A percentile compares a stretch with the other conserved stretches of the same genome.
Conservation (phyloP, 208 protist species). For the Phytomonas francai region DNA sequence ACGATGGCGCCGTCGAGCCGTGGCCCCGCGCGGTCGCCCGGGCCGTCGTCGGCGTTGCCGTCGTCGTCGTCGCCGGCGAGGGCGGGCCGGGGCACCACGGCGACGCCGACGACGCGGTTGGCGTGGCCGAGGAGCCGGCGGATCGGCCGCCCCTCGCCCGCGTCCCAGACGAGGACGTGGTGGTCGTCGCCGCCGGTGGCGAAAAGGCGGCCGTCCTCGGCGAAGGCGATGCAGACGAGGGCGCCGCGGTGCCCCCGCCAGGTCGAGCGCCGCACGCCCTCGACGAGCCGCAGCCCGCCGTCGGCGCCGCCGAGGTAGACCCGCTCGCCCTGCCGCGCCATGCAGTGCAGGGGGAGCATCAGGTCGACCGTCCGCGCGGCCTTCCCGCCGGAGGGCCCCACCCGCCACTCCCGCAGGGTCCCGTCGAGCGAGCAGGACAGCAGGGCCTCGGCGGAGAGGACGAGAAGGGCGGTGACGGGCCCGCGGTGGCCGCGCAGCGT, state of each 20-base stretch:
- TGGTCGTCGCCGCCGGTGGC: slow-evolving; percentile 73
- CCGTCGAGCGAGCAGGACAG: slow-evolving; percentile 69
- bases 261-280: slow-evolving; percentile 36
- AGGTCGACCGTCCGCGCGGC: slow-evolving; percentile 31
- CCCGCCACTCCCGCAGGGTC: slow-evolving; percentile 57
- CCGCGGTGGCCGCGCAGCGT: slow-evolving; percentile 52
- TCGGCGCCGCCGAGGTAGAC: slow-evolving; percentile 60
- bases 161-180: slow-evolving; percentile 63
- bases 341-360: slow-evolving; percentile 32
- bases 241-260: slow-evolving; percentile 56
- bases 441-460: slow-evolving; percentile 30
- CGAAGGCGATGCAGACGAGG: slow-evolving; percentile 54
- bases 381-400: slow-evolving; percentile 16
- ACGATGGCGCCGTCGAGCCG: too few relatives aligned
- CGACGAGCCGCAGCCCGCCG: slow-evolving; percentile 54
- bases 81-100: slow-evolving; percentile 14
- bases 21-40: too few relatives aligned
- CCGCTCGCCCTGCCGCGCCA: slow-evolving; percentile 26
- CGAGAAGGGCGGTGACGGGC: slow-evolving; percentile 53
- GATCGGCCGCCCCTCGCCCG: slow-evolving; percentile 37
- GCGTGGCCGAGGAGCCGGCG: slow-evolving; percentile 56
- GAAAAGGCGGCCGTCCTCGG: slow-evolving; percentile 19
- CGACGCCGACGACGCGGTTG: slow-evolving; percentile 29
- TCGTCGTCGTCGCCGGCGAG: slow-evolving; percentile 29
- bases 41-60: slow-evolving; percentile 17